Evolutionary conservation across 768 basidiomycete species (phyloP).

Genomic region (Chalciporus pseudorubinellus): DNA sequence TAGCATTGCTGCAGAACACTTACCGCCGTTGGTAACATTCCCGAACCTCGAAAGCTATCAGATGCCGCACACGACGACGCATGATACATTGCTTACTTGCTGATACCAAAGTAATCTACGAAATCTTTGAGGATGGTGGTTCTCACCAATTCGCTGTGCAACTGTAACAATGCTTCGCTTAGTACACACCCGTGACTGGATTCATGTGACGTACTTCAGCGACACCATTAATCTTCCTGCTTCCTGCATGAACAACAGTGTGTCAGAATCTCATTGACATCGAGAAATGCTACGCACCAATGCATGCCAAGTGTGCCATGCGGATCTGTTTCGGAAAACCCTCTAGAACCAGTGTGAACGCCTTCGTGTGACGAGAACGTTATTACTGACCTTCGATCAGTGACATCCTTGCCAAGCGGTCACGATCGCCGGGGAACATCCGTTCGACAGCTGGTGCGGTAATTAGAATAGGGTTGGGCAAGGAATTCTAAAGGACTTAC

Average conservation of each 20-base stretch:
- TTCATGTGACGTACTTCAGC: conserved; percentile 58
- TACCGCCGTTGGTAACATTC: conserved; percentile 93
- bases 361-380: background rate
- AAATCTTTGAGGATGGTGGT: conserved; percentile 88
- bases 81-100: conserved; percentile 51
- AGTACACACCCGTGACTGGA: background rate
- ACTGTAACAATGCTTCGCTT: conserved; percentile 31
- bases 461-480: conserved; percentile 4
- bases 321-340: conserved; percentile 81
- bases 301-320: conserved; percentile 90
- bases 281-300: conserved; percentile 42
- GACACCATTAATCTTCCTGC: conserved; percentile 91
- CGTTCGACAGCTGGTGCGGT: conserved; percentile 67
- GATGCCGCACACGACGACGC: background rate
- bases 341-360: conserved; percentile 45
- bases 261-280: background rate
- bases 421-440: conserved; percentile 86
- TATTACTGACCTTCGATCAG: conserved; percentile 73
- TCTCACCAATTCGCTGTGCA: conserved; percentile 87
- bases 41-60: conserved; percentile 50
- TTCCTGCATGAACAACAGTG: conserved; percentile 40
- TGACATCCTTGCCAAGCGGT: conserved; percentile 80
- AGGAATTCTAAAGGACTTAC: conserved; percentile 34
- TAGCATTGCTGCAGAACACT: conserved; percentile 25
- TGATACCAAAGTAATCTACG: conserved; percentile 85